Percentiles rank a stretch among this genome's conserved stretches.
Conservation (phyloP, 768 basidiomycete genomes). For the Kwoniella botswanensis region DNA sequence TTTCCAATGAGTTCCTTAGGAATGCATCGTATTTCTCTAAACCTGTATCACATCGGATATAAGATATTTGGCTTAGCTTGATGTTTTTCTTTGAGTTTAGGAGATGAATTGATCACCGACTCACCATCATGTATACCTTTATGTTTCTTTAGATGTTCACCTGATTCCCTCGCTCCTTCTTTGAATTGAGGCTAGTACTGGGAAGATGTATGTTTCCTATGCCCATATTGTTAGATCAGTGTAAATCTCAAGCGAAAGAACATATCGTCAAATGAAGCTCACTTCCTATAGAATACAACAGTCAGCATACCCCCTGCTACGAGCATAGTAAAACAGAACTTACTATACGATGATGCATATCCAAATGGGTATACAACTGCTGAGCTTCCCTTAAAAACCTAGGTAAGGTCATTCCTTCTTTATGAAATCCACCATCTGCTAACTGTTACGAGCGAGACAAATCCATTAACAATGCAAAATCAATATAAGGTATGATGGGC, state of each 20-base stretch:
- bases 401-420: constrained; percentile 45
- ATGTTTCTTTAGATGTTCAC: constrained; percentile 57
- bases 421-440: constrained; percentile 52
- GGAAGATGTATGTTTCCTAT: constrained; percentile 58
- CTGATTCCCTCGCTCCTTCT: constrained; percentile 52
- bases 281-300: constrained; percentile 8
- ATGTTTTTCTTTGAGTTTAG: no score
- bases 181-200: constrained; percentile 58
- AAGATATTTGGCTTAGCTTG: no score
- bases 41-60: constrained; percentile 24
- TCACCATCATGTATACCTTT: constrained; percentile 57
- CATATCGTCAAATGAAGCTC: not conserved
- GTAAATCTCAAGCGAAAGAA: not conserved
- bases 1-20: constrained; percentile 35
- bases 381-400: constrained; percentile 48
- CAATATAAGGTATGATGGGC: not conserved
- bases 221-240: constrained; percentile 1
- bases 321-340: constrained; percentile 4
- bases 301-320: not conserved
- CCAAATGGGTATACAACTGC: constrained; percentile 45
- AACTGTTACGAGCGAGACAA: constrained; percentile 22
- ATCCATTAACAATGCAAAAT: not conserved
- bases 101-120: no score
- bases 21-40: constrained; percentile 52
- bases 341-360: constrained; percentile 56